phyloP scores from a whole-genome alignment of 768 basidiomycete species.

The Glaciozyma martinii region DNA sequence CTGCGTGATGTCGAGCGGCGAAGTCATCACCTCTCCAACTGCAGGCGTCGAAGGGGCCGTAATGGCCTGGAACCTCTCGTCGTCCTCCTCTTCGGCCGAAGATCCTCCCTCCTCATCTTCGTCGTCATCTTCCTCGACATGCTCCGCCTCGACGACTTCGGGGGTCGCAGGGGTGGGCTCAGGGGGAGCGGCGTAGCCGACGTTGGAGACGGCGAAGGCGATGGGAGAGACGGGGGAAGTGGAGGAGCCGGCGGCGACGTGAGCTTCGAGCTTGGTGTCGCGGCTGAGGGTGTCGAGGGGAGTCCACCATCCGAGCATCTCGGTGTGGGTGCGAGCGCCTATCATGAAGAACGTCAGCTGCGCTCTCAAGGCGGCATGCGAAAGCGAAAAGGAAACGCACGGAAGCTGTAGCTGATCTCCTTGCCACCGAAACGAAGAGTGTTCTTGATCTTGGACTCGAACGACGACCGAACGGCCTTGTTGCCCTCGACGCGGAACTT shows the following conservation, averaged over 20 bases:
- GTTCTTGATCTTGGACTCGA: conserved; percentile 28
- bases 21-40: neutral
- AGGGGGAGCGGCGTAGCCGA: conserved; percentile 15
- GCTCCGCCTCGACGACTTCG: neutral
- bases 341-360: too few relatives aligned
- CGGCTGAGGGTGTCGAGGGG: conserved; percentile 29
- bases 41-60: conserved; percentile 22
- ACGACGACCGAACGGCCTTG: conserved; percentile 2
- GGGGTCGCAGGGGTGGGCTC: neutral
- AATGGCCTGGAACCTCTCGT: conserved; percentile 12
- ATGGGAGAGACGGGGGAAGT: conserved; percentile 12
- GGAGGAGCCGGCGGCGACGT: neutral
- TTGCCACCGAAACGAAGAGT: conserved; percentile 29
- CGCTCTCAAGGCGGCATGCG: too few relatives aligned
- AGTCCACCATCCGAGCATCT: conserved; percentile 30
- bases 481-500: conserved; percentile 9
- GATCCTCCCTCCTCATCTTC: conserved; percentile 23
- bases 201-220: conserved; percentile 20
- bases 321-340: conserved; percentile 24
- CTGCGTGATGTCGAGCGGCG: conserved; percentile 8
- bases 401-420: conserved; percentile 34
- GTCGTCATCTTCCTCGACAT: conserved; percentile 12
- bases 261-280: conserved; percentile 22
- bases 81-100: conserved; percentile 27
- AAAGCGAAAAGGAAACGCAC: neutral